A percentile compares a stretch with the other conserved stretches of the same genome.
Evolutionary conservation across 2,329 filamentous ascomycete genomes (phyloP).

Genomic region (Fusarium nurragi): DNA sequence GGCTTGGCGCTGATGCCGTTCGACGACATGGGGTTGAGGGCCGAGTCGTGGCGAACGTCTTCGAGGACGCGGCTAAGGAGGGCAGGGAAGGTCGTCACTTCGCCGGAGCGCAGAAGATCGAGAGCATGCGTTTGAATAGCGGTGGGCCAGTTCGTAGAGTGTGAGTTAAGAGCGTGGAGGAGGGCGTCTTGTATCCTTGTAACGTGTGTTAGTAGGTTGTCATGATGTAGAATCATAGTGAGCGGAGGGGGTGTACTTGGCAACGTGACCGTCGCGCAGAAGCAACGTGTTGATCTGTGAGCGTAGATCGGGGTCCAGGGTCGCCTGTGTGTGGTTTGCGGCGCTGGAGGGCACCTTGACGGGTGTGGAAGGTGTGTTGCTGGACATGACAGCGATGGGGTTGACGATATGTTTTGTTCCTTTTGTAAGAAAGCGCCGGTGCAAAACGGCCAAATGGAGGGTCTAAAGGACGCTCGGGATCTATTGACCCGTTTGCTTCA

Average conservation of each 20-base stretch:
- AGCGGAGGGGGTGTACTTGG: slow-evolving; percentile 57
- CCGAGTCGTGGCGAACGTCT: slow-evolving; percentile 64
- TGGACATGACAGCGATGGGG: slow-evolving; percentile 52
- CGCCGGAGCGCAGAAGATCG: slow-evolving; percentile 67
- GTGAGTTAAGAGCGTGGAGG: slow-evolving; percentile 68
- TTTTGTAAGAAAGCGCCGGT: not conserved
- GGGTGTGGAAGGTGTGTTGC: slow-evolving; percentile 61
- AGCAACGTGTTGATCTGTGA: slow-evolving; percentile 70
- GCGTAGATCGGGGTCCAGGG: slow-evolving; percentile 68
- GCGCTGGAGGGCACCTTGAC: slow-evolving; percentile 69
- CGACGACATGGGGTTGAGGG: slow-evolving; percentile 42
- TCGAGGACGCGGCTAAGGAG: slow-evolving; percentile 69
- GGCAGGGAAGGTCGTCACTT: slow-evolving; percentile 68
- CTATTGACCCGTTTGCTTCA: not conserved
- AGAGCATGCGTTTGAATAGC: slow-evolving; percentile 68
- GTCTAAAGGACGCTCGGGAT: not conserved
- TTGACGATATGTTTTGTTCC: not conserved
- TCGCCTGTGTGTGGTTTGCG: slow-evolving; percentile 68
- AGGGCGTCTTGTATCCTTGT: slow-evolving; percentile 69
- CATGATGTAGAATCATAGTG: not conserved
- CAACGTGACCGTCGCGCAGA: slow-evolving; percentile 66
- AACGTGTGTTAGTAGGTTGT: slow-evolving; percentile 7
- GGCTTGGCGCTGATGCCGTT: slow-evolving; percentile 47
- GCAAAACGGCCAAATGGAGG: not conserved
- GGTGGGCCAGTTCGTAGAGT: slow-evolving; percentile 71